phyloP scores from a whole-genome alignment of 2,329 filamentous ascomycete genomes.

The Ophiocordyceps camponoti-leonardi region DNA sequence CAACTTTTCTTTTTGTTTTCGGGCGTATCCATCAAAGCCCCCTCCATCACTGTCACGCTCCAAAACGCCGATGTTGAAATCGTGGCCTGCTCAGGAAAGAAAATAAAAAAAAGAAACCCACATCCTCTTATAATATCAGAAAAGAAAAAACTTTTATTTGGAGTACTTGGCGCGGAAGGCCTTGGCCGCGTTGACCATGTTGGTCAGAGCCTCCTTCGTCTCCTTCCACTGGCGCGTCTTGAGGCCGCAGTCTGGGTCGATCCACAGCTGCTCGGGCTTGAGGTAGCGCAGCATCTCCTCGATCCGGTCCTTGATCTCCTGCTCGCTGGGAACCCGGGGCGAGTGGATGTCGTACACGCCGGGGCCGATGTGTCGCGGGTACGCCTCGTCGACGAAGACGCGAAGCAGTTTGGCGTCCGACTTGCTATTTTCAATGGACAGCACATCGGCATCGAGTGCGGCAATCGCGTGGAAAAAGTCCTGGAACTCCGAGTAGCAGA shows the following conservation, averaged over 20 bases:
- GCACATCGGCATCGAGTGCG: conserved; percentile 90
- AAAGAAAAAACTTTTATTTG: conserved; percentile 29
- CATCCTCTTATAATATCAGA: conserved; percentile 8
- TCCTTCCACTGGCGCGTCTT: conserved; percentile 99
- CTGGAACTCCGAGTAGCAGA: conserved; percentile 99
- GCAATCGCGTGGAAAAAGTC: conserved; percentile 99
- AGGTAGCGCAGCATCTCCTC: conserved; percentile 96
- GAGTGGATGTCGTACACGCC: conserved; percentile 99
- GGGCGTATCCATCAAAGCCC: conserved; percentile 14
- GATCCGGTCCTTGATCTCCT: conserved; percentile 97
- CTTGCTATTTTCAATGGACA: conserved; percentile 99
- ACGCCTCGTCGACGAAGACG: conserved; percentile 94
- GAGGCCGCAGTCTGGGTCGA: conserved; percentile 97
- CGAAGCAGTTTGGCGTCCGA: conserved; percentile 97
- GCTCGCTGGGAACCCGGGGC: conserved; percentile 86
- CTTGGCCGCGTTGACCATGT: conserved; percentile 98
- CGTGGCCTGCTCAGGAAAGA: conserved; percentile 26
- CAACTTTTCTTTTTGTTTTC: conserved; percentile 10
- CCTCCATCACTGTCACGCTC: conserved; percentile 17
- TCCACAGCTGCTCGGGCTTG: conserved; percentile 97
- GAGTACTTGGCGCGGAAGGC: conserved; percentile 81
- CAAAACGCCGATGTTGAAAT: conserved; percentile 44
- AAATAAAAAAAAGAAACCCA: conserved; percentile 9
- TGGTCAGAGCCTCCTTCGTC: conserved; percentile 87
- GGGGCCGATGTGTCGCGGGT: conserved; percentile 95